Evolutionary conservation across 2,329 filamentous ascomycete genomes (phyloP).

Genomic region (Aspergillus sp.): DNA sequence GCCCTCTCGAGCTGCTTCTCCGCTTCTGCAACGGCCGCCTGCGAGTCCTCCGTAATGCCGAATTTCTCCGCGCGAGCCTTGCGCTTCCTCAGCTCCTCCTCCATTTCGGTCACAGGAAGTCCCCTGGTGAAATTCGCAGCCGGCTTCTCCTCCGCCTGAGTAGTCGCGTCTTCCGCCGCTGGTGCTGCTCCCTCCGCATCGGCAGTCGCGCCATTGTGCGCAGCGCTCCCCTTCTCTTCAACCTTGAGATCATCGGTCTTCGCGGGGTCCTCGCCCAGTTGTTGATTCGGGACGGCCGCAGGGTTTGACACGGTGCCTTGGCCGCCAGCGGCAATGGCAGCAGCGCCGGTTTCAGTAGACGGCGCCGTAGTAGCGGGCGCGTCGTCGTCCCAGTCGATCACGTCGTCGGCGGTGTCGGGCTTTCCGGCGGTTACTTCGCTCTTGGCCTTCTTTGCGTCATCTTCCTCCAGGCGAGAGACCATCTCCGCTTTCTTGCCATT

Average conservation of each 20-base stretch:
- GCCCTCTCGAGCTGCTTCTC: slow-evolving; percentile 38
- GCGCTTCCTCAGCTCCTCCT: slow-evolving; percentile 39
- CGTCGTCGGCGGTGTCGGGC: slow-evolving; percentile 29
- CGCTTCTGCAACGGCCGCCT: slow-evolving; percentile 31
- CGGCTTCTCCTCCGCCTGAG: slow-evolving; percentile 22
- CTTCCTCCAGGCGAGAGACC: slow-evolving; percentile 38
- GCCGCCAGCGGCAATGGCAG: slow-evolving; percentile 29
- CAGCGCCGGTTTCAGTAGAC: slow-evolving; percentile 22
- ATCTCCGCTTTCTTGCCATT: slow-evolving; percentile 43
- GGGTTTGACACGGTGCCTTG: slow-evolving; percentile 30
- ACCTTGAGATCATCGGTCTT: slow-evolving; percentile 30
- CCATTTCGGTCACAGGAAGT: slow-evolving; percentile 35
- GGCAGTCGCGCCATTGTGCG: slow-evolving; percentile 8
- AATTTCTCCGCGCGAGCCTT: slow-evolving; percentile 42
- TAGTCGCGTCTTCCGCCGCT: slow-evolving; percentile 10
- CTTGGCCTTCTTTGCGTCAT: slow-evolving; percentile 26
- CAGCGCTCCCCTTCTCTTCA: slow-evolving; percentile 18
- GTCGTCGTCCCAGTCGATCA: slow-evolving; percentile 39
- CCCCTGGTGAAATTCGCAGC: slow-evolving; percentile 32
- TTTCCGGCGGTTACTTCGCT: slow-evolving; percentile 16
- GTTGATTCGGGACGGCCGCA: slow-evolving; percentile 32
- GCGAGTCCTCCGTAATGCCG: slow-evolving; percentile 34
- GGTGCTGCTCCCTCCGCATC: slow-evolving; percentile 11
- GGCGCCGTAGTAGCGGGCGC: slow-evolving; percentile 20
- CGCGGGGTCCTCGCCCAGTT: slow-evolving; percentile 28